Evolutionary conservation across 2,329 filamentous ascomycete species (phyloP).

Genomic region (Penicillium sp.): DNA sequence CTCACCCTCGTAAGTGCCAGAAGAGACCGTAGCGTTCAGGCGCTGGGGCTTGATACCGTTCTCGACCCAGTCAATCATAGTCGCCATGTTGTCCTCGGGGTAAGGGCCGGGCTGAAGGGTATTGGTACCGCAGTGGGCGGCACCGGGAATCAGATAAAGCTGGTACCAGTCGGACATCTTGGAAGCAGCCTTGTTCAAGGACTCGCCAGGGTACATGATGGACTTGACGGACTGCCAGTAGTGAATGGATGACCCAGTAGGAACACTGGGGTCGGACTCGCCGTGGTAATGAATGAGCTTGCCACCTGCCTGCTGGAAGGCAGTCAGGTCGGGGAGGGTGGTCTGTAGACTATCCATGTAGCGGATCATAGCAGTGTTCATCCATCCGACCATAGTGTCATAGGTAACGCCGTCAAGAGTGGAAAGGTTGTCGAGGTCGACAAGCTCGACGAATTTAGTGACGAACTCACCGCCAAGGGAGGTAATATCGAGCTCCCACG

Average conservation of each 20-base stretch:
- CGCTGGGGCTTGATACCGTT: conserved; percentile 45
- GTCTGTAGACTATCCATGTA: conserved; percentile 56
- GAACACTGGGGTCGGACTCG: conserved; percentile 55
- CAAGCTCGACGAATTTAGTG: conserved; percentile 29
- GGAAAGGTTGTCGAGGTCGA: conserved; percentile 39
- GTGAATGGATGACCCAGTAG: conserved; percentile 53
- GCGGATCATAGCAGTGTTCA: conserved; percentile 48
- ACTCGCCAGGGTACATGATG: conserved; percentile 48
- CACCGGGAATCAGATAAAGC: conserved; percentile 55
- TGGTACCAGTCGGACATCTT: conserved; percentile 55
- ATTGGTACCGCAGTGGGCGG: conserved; percentile 52
- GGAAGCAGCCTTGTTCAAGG: conserved; percentile 38
- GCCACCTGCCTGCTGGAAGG: conserved; percentile 51
- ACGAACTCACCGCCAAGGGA: conserved; percentile 42
- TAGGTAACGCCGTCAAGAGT: conserved; percentile 52
- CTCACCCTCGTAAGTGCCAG: conserved; percentile 30
- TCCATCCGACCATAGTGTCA: conserved; percentile 57
- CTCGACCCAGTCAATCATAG: conserved; percentile 55
- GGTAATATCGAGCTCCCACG: conserved; percentile 32
- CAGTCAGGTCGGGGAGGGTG: conserved; percentile 52
- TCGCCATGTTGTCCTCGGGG: conserved; percentile 48
- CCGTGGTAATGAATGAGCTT: conserved; percentile 61
- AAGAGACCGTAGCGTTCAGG: conserved; percentile 43
- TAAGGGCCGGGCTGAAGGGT: conserved; percentile 46
- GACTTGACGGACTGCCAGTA: conserved; percentile 55